Conservation (phyloP, 495 filamentous ascomycete genomes). For the Neurospora africana region DNA sequence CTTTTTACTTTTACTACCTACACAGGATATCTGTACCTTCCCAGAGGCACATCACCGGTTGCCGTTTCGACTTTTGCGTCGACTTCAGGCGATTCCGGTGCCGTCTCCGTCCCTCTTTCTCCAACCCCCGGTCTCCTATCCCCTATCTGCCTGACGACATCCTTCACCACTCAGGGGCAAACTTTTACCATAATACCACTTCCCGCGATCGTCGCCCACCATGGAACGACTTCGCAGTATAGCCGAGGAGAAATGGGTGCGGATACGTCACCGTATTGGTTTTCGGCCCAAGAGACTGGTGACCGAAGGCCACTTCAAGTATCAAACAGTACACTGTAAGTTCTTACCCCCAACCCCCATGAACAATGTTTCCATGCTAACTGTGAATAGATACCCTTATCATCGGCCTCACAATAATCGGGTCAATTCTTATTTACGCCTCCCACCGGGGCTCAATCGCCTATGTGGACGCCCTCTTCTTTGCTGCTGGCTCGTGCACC, state of each 20-base stretch:
- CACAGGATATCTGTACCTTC: not conserved
- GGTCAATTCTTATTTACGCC: constrained; percentile 68
- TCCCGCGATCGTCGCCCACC: not conserved
- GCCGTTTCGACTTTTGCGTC: not conserved
- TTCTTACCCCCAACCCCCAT: not conserved
- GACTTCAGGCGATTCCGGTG: not conserved
- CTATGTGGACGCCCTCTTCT: constrained; percentile 88
- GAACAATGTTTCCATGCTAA: constrained; percentile 1
- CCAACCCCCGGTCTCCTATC: not conserved
- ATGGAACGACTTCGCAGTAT: not conserved
- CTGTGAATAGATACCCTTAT: constrained; percentile 62
- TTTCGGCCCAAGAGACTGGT: not conserved
- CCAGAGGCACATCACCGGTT: not conserved
- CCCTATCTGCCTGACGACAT: not conserved
- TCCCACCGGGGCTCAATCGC: constrained; percentile 38
- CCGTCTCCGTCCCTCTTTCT: not conserved
- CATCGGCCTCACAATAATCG: constrained; percentile 53
- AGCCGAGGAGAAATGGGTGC: not conserved
- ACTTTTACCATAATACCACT: not conserved
- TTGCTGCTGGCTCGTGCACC: constrained; percentile 67
- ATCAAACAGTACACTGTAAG: constrained; percentile 76
- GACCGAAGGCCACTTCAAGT: constrained; percentile 50
- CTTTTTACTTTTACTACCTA: not conserved
- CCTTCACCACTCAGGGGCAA: not conserved
- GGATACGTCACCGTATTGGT: not conserved